These are phyloP conservation scores for Thinopyrum elongatum DNA, from an alignment of 176 grass and related monocot species.

Conservation along the genomic window DNA sequence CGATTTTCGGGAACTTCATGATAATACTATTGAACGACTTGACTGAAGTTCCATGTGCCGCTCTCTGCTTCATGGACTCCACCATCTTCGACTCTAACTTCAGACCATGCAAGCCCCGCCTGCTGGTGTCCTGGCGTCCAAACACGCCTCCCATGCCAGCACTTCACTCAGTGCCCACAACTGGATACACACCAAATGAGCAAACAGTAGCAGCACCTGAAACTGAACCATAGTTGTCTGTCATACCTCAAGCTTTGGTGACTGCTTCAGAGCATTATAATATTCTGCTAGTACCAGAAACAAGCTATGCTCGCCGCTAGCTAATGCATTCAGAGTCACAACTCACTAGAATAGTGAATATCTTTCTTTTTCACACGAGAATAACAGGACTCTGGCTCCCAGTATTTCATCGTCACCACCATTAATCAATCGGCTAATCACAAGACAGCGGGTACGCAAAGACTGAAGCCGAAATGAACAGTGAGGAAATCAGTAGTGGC, in stretches of 20 bases:
- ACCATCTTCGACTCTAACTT: slow-evolving; percentile 89
- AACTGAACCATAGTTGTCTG: neutral
- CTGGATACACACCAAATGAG: neutral
- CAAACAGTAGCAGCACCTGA: slow-evolving; percentile 7
- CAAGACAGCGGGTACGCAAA: neutral
- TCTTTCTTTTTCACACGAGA: neutral
- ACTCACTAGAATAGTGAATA: no score
- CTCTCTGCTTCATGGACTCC: slow-evolving; percentile 74
- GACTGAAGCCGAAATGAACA: neutral
- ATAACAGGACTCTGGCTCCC: neutral
- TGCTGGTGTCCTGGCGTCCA: slow-evolving; percentile 45
- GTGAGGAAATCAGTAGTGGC: neutral
- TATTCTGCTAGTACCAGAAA: neutral
- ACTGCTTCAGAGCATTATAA: neutral
- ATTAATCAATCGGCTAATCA: neutral
- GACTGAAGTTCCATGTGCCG: slow-evolving; percentile 54
- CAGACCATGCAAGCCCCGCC: slow-evolving; percentile 30
- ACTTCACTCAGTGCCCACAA: neutral
- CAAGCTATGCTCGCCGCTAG: neutral
- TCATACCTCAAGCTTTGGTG: neutral
- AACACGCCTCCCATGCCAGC: slow-evolving; percentile 66
- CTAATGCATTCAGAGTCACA: neutral
- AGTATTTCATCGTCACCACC: neutral
- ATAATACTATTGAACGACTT: slow-evolving; percentile 81
- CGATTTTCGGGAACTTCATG: slow-evolving; percentile 90